phyloP scores from a whole-genome alignment of 2,329 filamentous ascomycete species.

The Fusarium sp. region DNA sequence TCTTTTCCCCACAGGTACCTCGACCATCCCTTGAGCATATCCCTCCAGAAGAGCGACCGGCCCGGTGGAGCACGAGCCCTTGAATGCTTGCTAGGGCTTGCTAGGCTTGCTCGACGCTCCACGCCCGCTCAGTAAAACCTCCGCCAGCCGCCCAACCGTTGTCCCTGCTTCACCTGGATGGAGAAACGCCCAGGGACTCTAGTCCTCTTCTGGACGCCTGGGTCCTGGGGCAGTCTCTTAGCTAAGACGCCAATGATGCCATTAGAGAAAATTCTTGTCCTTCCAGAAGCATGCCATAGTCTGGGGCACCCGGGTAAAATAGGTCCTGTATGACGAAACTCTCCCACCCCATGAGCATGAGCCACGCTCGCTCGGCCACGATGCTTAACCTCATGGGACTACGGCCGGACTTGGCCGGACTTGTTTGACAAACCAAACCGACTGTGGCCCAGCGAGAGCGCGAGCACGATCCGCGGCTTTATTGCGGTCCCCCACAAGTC shows the following conservation, averaged over 20 bases:
- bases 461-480: slow-evolving; percentile 38
- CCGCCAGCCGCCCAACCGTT: slow-evolving; percentile 35
- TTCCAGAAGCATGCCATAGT: slow-evolving; percentile 49
- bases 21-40: slow-evolving; percentile 4
- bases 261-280: slow-evolving; percentile 43
- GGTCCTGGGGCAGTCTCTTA: slow-evolving; percentile 22
- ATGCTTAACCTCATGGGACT: slow-evolving; percentile 40
- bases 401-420: slow-evolving; percentile 46
- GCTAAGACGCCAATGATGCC: slow-evolving; percentile 38
- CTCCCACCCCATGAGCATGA: slow-evolving; percentile 28
- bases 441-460: slow-evolving; percentile 43
- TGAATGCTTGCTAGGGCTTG: background rate
- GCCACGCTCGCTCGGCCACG: slow-evolving; percentile 21
- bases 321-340: slow-evolving; percentile 34
- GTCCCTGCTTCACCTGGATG: slow-evolving; percentile 26
- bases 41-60: slow-evolving; percentile 36
- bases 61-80: slow-evolving; percentile 41
- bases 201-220: slow-evolving; percentile 23
- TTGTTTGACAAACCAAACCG: slow-evolving; percentile 42
- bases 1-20: slow-evolving; percentile 49
- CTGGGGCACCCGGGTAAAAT: slow-evolving; percentile 29
- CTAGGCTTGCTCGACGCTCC: slow-evolving; percentile 3
- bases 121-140: slow-evolving; percentile 33
- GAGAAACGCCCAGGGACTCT: slow-evolving; percentile 31
- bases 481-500: slow-evolving; percentile 36